Conservation (phyloP, 768 basidiomycete species). For the Phanerochaete sordida region DNA sequence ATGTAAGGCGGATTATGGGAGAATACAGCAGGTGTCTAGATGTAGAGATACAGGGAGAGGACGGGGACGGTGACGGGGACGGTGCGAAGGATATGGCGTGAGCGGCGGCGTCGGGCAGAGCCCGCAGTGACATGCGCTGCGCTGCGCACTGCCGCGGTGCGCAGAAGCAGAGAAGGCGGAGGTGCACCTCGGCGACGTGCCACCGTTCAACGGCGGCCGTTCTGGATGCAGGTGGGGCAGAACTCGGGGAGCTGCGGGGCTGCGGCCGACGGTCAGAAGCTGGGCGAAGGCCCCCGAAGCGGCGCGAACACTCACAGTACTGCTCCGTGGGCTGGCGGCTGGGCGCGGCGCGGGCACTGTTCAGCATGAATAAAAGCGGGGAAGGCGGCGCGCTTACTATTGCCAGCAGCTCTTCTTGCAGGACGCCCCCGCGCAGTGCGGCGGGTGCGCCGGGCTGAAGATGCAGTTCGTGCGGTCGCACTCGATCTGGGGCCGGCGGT, state of each 20-base stretch:
- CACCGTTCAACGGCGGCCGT: not conserved
- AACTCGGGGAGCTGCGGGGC: conserved; percentile 11
- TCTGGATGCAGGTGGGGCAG: conserved; percentile 12
- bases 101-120: not conserved
- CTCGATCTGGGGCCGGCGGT: conserved; percentile 32
- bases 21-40: not conserved
- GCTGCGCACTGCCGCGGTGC: not conserved
- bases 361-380: not conserved
- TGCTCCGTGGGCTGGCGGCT: conserved; percentile 25
- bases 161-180: not conserved
- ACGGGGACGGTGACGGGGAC: too few species aligned
- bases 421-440: conserved; percentile 33
- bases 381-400: conserved; percentile 32
- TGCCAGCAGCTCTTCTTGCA: conserved; percentile 47
- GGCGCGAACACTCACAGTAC: conserved; percentile 15
- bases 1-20: not conserved
- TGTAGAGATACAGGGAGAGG: not conserved
- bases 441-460: conserved; percentile 52
- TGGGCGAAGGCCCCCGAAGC: not conserved
- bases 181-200: not conserved
- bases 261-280: not conserved
- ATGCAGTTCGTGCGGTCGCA: conserved; percentile 47
- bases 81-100: too few species aligned
- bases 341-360: not conserved
- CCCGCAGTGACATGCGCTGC: not conserved